Evolutionary conservation across 1,139 yeast genomes (phyloP), one percentile per base, ranked within the genome.

Genomic region (Suhomyces taliae): DNA sequence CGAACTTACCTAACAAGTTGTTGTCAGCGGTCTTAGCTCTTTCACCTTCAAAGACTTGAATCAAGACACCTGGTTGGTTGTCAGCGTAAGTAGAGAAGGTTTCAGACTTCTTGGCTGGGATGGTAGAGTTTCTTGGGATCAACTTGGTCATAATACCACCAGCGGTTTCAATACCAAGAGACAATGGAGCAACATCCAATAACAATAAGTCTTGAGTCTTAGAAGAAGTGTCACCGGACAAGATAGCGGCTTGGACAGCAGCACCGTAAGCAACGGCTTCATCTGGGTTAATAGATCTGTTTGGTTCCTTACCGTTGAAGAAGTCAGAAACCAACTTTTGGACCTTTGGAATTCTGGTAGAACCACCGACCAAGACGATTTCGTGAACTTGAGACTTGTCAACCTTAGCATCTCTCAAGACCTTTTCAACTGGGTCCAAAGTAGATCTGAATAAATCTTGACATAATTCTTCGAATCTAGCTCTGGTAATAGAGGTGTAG

Each of bases 101-200:
- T 79, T 91, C 97, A 42, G 97, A 88, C 78, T 91, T 91, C 78
- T 88, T 87, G 61, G 97, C 90, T 72, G 98, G 98, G 62, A 91
- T 93, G 56, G 97, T 89, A 47, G 97, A 87, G 80, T 91, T 91
- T 81, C 98, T 89, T 78, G 90, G 90, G 67, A 91, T 91, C 76
- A 91, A 83, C 74, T 90, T 90, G 69, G 97, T 90, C 96, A 90
- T 90, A 68, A 90, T 95, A 75, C 97, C 97, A 74, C 97, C 97
- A 58, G 96, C 87, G 66, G 96, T 90, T 78, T 91, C 97, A 69
- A 90, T 91, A 79, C 97, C 97, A 61, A 90, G 74, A 58, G 97
- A 89, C 70, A 90, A 83, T 72, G 98, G 97, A 85, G 88, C 87
- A 63, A 83, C 96, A 81, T 87, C 96, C 71, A 88, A 81, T 64